Base-by-base conservation (phyloP, 805 yeast genomes). In the Starmerella lactis-condensi region DNA sequence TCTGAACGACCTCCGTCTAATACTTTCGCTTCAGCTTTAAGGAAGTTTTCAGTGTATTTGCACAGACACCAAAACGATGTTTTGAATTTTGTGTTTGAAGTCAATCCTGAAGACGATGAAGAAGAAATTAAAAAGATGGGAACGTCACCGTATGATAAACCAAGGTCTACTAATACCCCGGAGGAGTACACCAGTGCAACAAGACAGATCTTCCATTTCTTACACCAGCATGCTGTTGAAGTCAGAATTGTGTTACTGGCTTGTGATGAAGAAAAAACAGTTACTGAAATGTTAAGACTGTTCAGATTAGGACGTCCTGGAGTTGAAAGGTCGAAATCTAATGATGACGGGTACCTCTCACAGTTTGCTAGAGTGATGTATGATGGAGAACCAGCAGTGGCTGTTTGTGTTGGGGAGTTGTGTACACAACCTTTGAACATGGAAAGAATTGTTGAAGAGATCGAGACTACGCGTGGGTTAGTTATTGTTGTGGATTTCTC, bases 131-230 rank as follows among this genome's bases (percentile, higher is more conserved):
- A n/a, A n/a, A n/a, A n/a, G n/a, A n/a, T n/a, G n/a, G n/a, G n/a
- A n/a, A n/a, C n/a, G n/a, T n/a, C n/a, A n/a, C n/a, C n/a, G n/a
- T n/a, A n/a, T n/a, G n/a, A n/a, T n/a, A n/a, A n/a, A 15, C 6
- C 21, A 7, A 14, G 10, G 6, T 26, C 29, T 7, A 8, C 17
- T 6, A 6, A 19, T n/a, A 6, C 21, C 6, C 13, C 6, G 8
- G 29, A 8, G 10, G 29, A 26, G 21, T 17, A 15, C 19, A 10
- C 29, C 7, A 7, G 14, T 12, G 6, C 29, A 6, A 17, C 29
- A 6, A 26, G 29, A 17, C 29, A 26, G 29, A 12, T 26, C 29
- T 26, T 26, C 21, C 29, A 26, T 12, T 26, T 26, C 29, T 12
- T 26, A 8, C 17, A 21, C 6, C 29, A 26, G 21, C 29, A 26